Percentiles rank a stretch among this genome's conserved stretches.
Evolutionary conservation across 106 monocot species (phyloP).

Genomic region (Phalaenopsis equestris): DNA sequence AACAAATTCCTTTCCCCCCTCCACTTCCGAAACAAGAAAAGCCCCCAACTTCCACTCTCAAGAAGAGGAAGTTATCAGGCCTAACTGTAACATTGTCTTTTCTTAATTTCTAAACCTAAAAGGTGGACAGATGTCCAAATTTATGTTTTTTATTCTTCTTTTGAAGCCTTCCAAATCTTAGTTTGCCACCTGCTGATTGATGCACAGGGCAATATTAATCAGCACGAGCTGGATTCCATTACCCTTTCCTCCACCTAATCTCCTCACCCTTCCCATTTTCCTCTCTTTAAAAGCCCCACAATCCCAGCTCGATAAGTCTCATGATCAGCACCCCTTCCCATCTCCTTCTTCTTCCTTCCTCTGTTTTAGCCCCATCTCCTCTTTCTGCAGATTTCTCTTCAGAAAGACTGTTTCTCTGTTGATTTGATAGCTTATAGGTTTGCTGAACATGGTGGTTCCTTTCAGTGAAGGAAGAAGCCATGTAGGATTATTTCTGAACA

Average conservation of each 20-base stretch:
- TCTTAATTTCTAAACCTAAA: neutral
- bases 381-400: neutral
- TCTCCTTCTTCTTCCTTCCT: neutral
- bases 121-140: neutral
- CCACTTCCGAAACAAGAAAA: no score
- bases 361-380: neutral
- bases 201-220: no score
- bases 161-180: no score
- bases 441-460: neutral
- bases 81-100: neutral
- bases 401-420: no score
- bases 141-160: neutral
- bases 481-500: neutral
- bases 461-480: neutral
- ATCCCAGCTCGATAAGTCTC: neutral
- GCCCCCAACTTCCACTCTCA: no score
- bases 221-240: neutral
- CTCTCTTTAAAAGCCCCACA: constrained; percentile 3
- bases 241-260: neutral
- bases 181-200: no score
- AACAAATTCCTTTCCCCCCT: no score
- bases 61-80: neutral
- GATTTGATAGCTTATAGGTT: no score
- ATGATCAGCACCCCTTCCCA: neutral
- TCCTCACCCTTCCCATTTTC: neutral